Evolutionary conservation across 371 early-diverging fungal genomes (phyloP), one percentile per base, ranked within the genome.

Genomic region (Mucor piriformis): DNA sequence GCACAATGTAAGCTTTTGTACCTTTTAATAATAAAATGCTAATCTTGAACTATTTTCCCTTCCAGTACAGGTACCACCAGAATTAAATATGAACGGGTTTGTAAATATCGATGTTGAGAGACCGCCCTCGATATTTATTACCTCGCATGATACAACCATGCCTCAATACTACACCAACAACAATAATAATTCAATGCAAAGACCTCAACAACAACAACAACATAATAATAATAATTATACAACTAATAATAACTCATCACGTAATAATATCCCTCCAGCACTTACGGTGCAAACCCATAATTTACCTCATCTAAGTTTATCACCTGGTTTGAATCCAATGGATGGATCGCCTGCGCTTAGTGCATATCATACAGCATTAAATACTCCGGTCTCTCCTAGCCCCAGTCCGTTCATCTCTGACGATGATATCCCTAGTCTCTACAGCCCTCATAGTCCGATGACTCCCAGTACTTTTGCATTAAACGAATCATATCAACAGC

Each of bases 361-460:
- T 49, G 64, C 64, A 23, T 72, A 72, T 53, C 64, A 72, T 24
- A 63, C 68, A 35, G 72, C 72, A 54, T 33, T 72, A n/a, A 71
- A 67, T 48, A 63, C 67, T 20, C 71, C 71, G 6, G 62, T 71
- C 8, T 64, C 72, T 8, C 62, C 68, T 38, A 67, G 64, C 25
- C 61, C 68, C 15, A 68, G 64, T 21, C 68, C 61, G n/a, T 63
- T 70, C 52, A 59, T 61, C 11, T 38, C 66, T 10, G 70, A 70
- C 48, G 70, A 70, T 38, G 70, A 70, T 46, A 58, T 61, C 29
- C 51, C 57, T 16, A 64, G 57, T 54, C 56, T 69, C 16, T 69
- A 69, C 35, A 61, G 63, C 37, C 64, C 59, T 32, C 59, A 64
- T 27, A 64, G 59, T 32, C 64, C 64, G 24, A 35, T 58, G 20